phyloP scores from a whole-genome alignment of 495 filamentous ascomycete species.

The Corynascus novoguineensis region DNA sequence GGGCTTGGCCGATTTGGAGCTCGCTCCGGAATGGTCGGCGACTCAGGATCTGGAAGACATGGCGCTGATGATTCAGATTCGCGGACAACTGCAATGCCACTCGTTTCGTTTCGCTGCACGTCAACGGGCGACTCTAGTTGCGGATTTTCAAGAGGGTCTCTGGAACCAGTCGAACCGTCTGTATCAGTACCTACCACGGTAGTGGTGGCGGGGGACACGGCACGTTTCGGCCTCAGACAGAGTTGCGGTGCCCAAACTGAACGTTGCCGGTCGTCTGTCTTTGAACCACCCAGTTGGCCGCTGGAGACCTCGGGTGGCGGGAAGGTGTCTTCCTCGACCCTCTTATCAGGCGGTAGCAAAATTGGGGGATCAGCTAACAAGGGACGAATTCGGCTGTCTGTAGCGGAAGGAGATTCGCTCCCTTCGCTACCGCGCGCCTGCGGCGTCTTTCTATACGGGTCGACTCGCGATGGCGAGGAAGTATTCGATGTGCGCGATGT shows the following conservation, averaged over 20 bases:
- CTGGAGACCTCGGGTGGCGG: background rate
- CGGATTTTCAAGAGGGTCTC: background rate
- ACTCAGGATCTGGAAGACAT: background rate
- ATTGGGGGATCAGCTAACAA: background rate
- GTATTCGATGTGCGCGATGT: background rate
- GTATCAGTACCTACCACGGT: background rate
- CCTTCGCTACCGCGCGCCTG: background rate
- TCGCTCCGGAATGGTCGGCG: background rate
- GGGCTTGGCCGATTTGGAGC: background rate
- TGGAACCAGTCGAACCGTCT: background rate
- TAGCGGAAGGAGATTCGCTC: background rate
- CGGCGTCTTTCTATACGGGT: background rate
- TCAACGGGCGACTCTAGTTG: background rate
- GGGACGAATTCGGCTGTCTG: background rate
- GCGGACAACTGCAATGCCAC: background rate
- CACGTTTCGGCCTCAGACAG: constrained; percentile 2
- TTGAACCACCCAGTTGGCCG: background rate
- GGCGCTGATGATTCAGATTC: background rate
- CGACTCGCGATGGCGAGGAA: background rate
- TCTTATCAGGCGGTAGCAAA: background rate
- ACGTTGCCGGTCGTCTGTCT: background rate
- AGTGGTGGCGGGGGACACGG: too few relatives aligned
- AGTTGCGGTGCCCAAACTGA: background rate
- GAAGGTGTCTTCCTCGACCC: background rate
- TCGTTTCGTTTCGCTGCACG: background rate